Percentiles rank a stretch among this genome's conserved stretches.
Conservation (phyloP, 495 filamentous ascomycete genomes). For the Astrocystis sublimbata region DNA sequence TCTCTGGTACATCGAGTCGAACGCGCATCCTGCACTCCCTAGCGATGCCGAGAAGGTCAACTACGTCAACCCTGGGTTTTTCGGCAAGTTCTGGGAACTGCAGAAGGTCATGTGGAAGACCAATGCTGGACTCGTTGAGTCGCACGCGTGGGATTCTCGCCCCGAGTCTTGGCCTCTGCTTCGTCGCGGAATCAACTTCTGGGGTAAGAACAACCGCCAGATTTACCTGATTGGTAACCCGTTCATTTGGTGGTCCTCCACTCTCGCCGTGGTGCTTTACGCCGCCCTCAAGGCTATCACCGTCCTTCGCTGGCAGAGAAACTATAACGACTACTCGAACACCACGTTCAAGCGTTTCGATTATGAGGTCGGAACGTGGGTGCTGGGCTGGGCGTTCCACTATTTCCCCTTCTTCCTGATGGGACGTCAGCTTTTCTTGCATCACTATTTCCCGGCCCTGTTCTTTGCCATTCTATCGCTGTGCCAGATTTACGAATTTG, state of each 20-base stretch:
- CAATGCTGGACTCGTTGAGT: slow-evolving; percentile 93
- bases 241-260: slow-evolving; percentile 90
- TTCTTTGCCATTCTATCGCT: slow-evolving; percentile 91
- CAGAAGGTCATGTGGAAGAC: slow-evolving; percentile 99
- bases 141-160: slow-evolving; percentile 96
- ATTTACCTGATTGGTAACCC: slow-evolving; percentile 97
- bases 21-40: slow-evolving; percentile 75
- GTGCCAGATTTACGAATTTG: slow-evolving; percentile 86
- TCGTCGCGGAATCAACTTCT: slow-evolving; percentile 97
- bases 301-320: slow-evolving; percentile 90
- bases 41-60: slow-evolving; percentile 86
- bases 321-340: slow-evolving; percentile 79
- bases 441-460: slow-evolving; percentile 95
- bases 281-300: slow-evolving; percentile 82
- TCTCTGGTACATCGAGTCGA: slow-evolving; percentile 92
- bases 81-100: slow-evolving; percentile 99
- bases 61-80: slow-evolving; percentile 90
- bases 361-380: slow-evolving; percentile 88
- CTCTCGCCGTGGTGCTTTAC: slow-evolving; percentile 76
- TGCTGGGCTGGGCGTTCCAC: slow-evolving; percentile 93
- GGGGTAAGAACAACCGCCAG: slow-evolving; percentile 91
- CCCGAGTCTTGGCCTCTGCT: slow-evolving; percentile 92
- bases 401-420: slow-evolving; percentile 98
- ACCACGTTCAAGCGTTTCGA: slow-evolving; percentile 91
- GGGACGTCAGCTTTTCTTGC: slow-evolving; percentile 95